phyloP scores from a whole-genome alignment of 1,284 basidiomycete species.

The Cystobasidium slooffiae region DNA sequence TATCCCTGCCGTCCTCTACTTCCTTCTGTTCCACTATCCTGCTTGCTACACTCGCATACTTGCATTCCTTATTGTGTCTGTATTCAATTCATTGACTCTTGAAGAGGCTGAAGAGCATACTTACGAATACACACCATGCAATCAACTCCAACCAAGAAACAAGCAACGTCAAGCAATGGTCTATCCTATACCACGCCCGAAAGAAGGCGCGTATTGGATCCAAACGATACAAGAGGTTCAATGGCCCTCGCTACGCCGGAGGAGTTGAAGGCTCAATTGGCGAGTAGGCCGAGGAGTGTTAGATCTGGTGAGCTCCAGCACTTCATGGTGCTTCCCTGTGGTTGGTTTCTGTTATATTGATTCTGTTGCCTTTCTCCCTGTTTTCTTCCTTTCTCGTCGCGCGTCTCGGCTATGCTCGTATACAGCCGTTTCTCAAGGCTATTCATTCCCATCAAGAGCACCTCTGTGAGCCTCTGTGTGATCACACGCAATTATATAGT shows the following conservation, averaged over 20 bases:
- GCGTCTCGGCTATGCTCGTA: no score
- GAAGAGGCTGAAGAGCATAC: background rate
- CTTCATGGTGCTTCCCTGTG: no score
- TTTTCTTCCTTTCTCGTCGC: background rate
- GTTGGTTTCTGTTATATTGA: no score
- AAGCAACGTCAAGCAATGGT: background rate
- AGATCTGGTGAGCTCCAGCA: background rate
- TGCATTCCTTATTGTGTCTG: no score
- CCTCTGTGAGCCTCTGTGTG: no score
- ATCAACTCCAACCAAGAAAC: constrained; percentile 5
- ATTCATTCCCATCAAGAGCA: constrained; percentile 12
- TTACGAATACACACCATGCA: background rate
- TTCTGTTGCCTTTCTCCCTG: no score
- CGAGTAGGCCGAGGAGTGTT: constrained; percentile 12
- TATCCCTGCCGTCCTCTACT: no score
- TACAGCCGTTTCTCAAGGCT: constrained; percentile 18
- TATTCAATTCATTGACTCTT: no score
- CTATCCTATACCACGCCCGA: background rate
- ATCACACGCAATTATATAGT: no score
- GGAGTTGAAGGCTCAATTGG: constrained; percentile 10
- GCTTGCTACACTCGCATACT: no score
- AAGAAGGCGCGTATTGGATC: no score
- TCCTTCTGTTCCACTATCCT: no score
- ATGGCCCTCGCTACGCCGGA: constrained; percentile 3
- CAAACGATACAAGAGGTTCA: background rate